phyloP scores from a whole-genome alignment of 129 eudicot species.

The Kitagawia praeruptora region DNA sequence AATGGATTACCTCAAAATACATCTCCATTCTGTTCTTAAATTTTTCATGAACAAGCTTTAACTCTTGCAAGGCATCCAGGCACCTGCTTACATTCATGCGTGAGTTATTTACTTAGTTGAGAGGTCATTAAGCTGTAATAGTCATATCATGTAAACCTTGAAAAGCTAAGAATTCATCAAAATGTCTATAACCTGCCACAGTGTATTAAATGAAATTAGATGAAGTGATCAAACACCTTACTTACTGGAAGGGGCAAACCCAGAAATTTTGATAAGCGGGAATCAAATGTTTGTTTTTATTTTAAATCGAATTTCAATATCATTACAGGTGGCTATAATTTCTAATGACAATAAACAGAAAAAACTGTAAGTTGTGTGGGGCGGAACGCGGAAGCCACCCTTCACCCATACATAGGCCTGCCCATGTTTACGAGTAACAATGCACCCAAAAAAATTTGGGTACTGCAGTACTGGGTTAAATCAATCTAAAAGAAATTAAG shows the following conservation, averaged over 20 bases:
- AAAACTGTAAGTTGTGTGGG: too few relatives aligned
- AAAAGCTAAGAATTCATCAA: background rate
- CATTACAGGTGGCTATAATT: background rate
- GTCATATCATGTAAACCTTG: background rate
- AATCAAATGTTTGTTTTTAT: background rate
- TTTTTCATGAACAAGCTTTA: background rate
- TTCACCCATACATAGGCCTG: too few relatives aligned
- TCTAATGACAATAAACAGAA: background rate
- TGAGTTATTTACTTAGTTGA: background rate
- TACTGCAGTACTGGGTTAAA: too few relatives aligned
- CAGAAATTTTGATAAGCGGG: background rate
- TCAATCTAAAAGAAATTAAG: too few relatives aligned
- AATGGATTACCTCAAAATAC: background rate
- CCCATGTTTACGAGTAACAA: too few relatives aligned
- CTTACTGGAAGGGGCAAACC: background rate
- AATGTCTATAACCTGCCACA: background rate
- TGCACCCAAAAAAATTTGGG: too few relatives aligned
- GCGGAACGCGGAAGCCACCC: too few relatives aligned
- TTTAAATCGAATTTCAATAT: background rate
- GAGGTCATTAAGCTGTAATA: background rate
- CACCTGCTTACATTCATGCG: background rate
- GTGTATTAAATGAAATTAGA: background rate
- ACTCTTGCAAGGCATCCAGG: background rate
- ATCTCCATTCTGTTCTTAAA: background rate
- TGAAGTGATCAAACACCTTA: background rate